phyloP scores from a whole-genome alignment of 129 eudicot genomes.

The Lactuca saligna region DNA sequence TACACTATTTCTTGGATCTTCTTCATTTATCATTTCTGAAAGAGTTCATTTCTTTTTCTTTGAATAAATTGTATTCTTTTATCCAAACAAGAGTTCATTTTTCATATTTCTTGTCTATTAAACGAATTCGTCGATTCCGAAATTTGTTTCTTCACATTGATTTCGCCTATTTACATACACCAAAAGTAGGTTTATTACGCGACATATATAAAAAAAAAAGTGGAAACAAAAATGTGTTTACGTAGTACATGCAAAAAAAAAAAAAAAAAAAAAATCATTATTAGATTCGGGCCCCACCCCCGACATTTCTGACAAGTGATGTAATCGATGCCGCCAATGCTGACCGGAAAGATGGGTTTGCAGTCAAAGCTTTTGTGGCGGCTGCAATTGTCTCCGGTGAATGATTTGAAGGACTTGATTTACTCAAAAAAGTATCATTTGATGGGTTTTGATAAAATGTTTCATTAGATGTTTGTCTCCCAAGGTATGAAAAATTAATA shows the following conservation, averaged over 20 bases:
- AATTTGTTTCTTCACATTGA: constrained; percentile 16
- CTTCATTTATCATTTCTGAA: background rate
- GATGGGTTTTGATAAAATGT: constrained; percentile 16
- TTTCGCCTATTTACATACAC: constrained; percentile 12
- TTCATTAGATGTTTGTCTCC: constrained; percentile 17
- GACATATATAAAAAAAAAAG: constrained; percentile 8
- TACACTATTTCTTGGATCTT: constrained; percentile 6
- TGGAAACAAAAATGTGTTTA: constrained; percentile 31
- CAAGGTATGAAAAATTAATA: constrained; percentile 25
- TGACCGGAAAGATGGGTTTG: constrained; percentile 63
- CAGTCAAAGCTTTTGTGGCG: constrained; percentile 59
- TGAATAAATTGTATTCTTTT: constrained; percentile 19
- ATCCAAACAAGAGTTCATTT: constrained; percentile 16
- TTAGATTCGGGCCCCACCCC: constrained; percentile 28
- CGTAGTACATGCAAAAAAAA: background rate
- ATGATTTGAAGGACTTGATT: constrained; percentile 17
- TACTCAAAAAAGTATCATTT: constrained; percentile 17
- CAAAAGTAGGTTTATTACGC: constrained; percentile 14
- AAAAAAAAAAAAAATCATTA: background rate
- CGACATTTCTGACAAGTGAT: constrained; percentile 49
- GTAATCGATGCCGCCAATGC: constrained; percentile 69
- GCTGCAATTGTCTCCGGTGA: constrained; percentile 49
- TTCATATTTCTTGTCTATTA: background rate
- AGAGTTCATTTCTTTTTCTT: background rate
- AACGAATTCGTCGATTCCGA: constrained; percentile 4